A percentile compares a stretch with the other conserved stretches of the same genome.
Evolutionary conservation across 1,284 basidiomycete genomes (phyloP).

Genomic region (Pseudozyma thailandica): DNA sequence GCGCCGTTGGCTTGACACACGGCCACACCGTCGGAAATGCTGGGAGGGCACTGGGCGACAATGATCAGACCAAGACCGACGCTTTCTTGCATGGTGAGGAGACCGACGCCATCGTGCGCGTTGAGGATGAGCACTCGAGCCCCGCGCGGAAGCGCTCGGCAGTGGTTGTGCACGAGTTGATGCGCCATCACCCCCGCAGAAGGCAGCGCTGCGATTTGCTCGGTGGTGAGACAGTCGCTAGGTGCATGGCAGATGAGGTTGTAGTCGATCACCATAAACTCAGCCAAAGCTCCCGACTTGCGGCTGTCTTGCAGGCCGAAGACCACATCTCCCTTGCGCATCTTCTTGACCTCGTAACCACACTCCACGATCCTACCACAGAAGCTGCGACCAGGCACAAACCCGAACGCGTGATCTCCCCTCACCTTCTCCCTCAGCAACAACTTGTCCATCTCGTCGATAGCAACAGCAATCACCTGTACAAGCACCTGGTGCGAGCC

Average conservation of each 20-base stretch:
- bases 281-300: conserved; percentile 69
- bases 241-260: conserved; percentile 68
- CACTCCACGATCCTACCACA: conserved; percentile 69
- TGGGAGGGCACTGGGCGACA: conserved; percentile 68
- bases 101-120: conserved; percentile 69
- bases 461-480: conserved; percentile 68
- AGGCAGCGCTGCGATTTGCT: conserved; percentile 69
- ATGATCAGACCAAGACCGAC: conserved; percentile 68
- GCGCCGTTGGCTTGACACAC: conserved; percentile 69
- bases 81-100: conserved; percentile 69
- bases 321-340: conserved; percentile 69
- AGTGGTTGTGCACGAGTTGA: conserved; percentile 68
- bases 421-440: conserved; percentile 65
- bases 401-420: conserved; percentile 65
- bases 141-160: conserved; percentile 65
- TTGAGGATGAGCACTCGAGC: conserved; percentile 69
- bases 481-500: conserved; percentile 68
- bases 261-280: conserved; percentile 68
- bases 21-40: conserved; percentile 64
- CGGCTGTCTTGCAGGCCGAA: conserved; percentile 69
- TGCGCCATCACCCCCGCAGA: conserved; percentile 68
- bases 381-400: conserved; percentile 69
- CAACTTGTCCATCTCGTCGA: conserved; percentile 68
- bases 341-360: conserved; percentile 67
- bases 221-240: conserved; percentile 64